phyloP scores from a whole-genome alignment of 331 rosid genomes.

The Quercus phellos region DNA sequence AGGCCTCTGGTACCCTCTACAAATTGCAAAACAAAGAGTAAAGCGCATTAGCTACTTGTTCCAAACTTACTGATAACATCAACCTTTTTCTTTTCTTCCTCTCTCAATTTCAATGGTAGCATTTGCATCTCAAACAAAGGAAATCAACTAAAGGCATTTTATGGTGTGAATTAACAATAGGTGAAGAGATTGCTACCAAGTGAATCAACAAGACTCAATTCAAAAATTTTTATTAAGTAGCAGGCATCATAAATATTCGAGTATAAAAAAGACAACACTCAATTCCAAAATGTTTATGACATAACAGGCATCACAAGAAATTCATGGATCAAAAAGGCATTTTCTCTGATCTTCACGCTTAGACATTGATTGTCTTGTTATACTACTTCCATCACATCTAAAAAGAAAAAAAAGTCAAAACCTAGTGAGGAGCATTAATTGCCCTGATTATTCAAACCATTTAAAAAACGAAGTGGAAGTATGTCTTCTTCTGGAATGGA shows the following conservation, averaged over 20 bases:
- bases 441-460: neutral
- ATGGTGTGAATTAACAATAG: neutral
- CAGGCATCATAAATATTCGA: neutral
- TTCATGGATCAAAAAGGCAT: neutral
- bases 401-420: neutral
- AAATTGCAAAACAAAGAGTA: neutral
- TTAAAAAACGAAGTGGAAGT: neutral
- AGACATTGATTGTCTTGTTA: neutral
- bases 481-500: neutral
- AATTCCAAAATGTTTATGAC: neutral
- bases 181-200: neutral
- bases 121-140: neutral
- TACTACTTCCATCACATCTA: neutral
- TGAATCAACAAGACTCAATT: neutral
- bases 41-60: neutral
- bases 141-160: neutral
- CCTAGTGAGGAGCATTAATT: neutral
- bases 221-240: neutral
- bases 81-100: neutral
- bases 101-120: neutral
- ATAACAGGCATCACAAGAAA: neutral
- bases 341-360: neutral
- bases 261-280: neutral
- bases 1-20: slow-evolving; percentile 74
- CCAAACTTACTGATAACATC: slow-evolving; percentile 4